Base-by-base conservation (phyloP, 495 filamentous ascomycete genomes). In the Penicillium argentinense region DNA sequence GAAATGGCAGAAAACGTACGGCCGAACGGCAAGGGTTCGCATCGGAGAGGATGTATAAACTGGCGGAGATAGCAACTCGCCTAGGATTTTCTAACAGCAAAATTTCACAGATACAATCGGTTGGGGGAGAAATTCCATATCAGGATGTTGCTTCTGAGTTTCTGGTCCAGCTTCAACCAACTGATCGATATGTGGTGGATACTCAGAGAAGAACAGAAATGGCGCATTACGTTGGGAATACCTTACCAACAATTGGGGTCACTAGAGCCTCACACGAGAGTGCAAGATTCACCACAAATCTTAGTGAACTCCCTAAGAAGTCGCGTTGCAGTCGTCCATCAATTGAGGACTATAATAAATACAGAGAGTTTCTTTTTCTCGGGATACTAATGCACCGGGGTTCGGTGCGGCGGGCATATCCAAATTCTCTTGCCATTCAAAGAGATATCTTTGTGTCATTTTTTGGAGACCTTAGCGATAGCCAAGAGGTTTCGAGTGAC, bases 371-470 rank as follows among this genome's bases (percentile, higher is more conserved):
- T n/a, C n/a, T n/a, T n/a, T 30, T 30, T 12, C 28, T 30, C 13
- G 28, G 13, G 3, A 30, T 30, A 4, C 11, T 30, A 3, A n/a
- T 30, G 5, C 5, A 30, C 3, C 4, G 11, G 3, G 13, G 28
- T n/a, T n/a, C 13, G 11, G 13, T 42, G 26, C 39, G 16, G n/a
- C 26, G 39, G 9, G 26, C 26, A 42, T 9, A 42, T 42, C 8
- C 16, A 11, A 42, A 26, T 14, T 42, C 39, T 12, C 21, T 42
- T 32, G 39, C 16, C 19, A 42, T 42, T 18, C 26, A 42, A 19
- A 26, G 24, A 19, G 39, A 42, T 42, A 32, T 42, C 19, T 42
- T 42, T 29, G n/a, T 30, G 14, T 42, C 26, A 4, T 42, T 42
- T 28, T 42, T 42, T 28, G 39, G 39, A 11, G 39, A 42, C 17